phyloP scores from a whole-genome alignment of 2,329 filamentous ascomycete species.

The Coniochaeta hoffmannii region DNA sequence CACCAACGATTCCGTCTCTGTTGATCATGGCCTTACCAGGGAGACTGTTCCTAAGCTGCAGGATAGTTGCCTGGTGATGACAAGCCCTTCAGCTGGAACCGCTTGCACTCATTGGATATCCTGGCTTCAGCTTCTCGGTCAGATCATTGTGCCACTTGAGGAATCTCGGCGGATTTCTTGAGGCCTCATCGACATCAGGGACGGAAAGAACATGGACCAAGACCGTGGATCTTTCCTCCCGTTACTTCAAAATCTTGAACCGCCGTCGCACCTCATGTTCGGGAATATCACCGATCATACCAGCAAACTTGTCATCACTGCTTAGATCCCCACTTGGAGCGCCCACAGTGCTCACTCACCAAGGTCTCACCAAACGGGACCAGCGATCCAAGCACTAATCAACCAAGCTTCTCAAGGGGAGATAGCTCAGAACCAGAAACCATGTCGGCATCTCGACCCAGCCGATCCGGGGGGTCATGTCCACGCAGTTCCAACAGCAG shows the following conservation, averaged over 20 bases:
- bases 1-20: background rate
- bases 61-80: background rate
- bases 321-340: too few relatives aligned
- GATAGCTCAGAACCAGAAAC: constrained; percentile 1
- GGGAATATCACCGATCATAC: too few relatives aligned
- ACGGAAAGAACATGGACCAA: background rate
- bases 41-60: background rate
- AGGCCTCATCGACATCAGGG: background rate
- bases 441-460: constrained; percentile 23
- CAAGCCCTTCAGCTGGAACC: background rate
- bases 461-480: constrained; percentile 12
- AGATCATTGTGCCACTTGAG: background rate
- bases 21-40: background rate
- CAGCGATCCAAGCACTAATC: background rate
- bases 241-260: background rate
- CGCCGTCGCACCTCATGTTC: background rate
- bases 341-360: too few relatives aligned
- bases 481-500: constrained; percentile 14
- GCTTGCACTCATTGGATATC: background rate
- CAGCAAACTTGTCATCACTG: too few relatives aligned
- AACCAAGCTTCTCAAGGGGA: background rate
- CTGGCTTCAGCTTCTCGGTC: background rate
- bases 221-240: background rate
- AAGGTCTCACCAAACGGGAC: too few relatives aligned
- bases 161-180: background rate